Evolutionary conservation across 2,329 filamentous ascomycete species (phyloP).

Genomic region (Pseudocercospora crystallina): DNA sequence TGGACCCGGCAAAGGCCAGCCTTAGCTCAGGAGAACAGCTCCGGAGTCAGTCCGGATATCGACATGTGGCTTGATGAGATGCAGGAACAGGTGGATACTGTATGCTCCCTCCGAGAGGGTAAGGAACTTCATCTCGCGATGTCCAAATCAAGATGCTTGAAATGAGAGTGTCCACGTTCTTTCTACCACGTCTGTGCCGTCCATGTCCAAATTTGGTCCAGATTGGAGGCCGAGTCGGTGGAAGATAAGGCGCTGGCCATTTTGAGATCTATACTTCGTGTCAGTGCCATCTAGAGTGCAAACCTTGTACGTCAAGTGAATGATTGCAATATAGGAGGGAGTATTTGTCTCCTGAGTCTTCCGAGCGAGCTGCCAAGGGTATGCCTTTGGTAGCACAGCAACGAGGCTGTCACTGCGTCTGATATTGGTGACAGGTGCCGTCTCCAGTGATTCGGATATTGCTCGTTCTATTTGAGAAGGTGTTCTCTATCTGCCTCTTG

Average conservation of each 20-base stretch:
- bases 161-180: background rate
- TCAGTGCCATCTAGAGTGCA: background rate
- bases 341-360: background rate
- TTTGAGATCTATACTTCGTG: background rate
- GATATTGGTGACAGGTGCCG: background rate
- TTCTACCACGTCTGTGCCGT: background rate
- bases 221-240: too few relatives aligned
- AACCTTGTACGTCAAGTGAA: background rate
- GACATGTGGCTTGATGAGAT: background rate
- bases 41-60: background rate
- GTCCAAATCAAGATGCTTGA: background rate
- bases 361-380: background rate
- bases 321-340: background rate
- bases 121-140: background rate
- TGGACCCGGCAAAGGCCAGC: too few relatives aligned
- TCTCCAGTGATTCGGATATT: background rate
- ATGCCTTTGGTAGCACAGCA: too few relatives aligned
- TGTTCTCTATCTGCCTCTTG: constrained; percentile 1
- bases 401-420: too few relatives aligned
- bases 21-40: background rate
- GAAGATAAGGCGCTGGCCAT: too few relatives aligned
- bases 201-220: too few relatives aligned
- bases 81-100: background rate
- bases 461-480: background rate
- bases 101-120: background rate